phyloP scores from a whole-genome alignment of 2,329 filamentous ascomycete genomes.

The Mollisiaceae sp. region DNA sequence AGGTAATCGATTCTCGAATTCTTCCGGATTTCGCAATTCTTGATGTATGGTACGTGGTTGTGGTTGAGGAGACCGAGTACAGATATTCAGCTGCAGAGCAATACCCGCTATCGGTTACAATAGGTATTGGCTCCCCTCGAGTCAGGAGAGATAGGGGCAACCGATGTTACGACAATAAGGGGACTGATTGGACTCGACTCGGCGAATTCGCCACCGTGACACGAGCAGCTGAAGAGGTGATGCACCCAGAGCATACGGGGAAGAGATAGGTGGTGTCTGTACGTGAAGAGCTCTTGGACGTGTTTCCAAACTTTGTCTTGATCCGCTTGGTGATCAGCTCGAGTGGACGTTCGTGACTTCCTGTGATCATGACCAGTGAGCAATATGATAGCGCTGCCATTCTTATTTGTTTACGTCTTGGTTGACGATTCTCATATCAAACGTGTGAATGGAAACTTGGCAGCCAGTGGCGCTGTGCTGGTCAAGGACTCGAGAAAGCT shows the following conservation, averaged over 20 bases:
- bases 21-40: neutral
- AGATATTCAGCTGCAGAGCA: neutral
- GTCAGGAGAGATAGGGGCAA: neutral
- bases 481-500: neutral
- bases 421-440: neutral
- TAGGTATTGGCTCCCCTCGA: too few species aligned
- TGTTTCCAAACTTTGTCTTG: neutral
- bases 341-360: neutral
- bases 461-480: neutral
- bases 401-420: neutral
- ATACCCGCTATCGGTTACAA: too few species aligned
- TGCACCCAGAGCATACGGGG: neutral
- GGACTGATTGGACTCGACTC: neutral
- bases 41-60: neutral
- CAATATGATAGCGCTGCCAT: neutral
- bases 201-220: neutral
- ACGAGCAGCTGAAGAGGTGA: neutral
- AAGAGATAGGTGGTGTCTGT: neutral
- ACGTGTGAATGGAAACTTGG: neutral
- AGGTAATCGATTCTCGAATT: neutral
- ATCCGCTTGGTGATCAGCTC: neutral
- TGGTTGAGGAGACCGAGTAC: neutral
- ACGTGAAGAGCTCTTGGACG: slow-evolving; percentile 3
- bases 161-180: neutral
- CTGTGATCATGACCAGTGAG: neutral